These are phyloP conservation scores for Pharus latifolius DNA, from an alignment of 176 grass and related monocot genomes.

Conservation along the genomic window DNA sequence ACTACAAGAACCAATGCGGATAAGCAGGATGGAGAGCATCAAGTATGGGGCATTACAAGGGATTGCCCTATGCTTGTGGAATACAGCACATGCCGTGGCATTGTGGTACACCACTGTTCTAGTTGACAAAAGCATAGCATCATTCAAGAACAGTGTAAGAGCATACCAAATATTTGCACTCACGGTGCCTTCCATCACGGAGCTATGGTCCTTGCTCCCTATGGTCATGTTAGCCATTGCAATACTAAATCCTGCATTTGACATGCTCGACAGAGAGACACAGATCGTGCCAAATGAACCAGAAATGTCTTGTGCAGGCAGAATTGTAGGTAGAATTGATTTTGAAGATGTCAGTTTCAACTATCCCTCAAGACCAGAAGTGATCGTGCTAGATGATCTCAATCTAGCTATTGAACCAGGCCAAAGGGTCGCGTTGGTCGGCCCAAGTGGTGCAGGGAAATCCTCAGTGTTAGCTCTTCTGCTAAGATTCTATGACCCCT, in stretches of 20 bases:
- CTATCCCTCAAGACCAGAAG: conserved; percentile 48
- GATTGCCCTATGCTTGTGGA: conserved; percentile 45
- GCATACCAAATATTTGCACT: conserved; percentile 61
- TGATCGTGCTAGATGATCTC: conserved; percentile 35
- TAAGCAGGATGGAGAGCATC: conserved; percentile 34
- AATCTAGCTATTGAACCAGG: conserved; percentile 30
- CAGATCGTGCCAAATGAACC: conserved; percentile 39
- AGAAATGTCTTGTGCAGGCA: background rate
- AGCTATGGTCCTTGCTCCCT: conserved; percentile 56
- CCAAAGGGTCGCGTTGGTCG: conserved; percentile 43
- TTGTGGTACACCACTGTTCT: conserved; percentile 56
- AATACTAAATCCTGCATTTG: conserved; percentile 37
- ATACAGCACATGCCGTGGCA: conserved; percentile 49
- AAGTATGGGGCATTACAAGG: conserved; percentile 52
- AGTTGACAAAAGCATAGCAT: conserved; percentile 24
- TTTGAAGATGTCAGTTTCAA: conserved; percentile 42
- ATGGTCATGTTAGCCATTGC: conserved; percentile 45
- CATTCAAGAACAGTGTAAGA: conserved; percentile 34
- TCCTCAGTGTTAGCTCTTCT: conserved; percentile 45
- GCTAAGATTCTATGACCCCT: conserved; percentile 56
- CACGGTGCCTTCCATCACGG: conserved; percentile 55
- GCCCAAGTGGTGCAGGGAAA: conserved; percentile 55
- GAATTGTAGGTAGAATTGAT: conserved; percentile 21
- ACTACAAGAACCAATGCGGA: conserved; percentile 39
- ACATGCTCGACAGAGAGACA: conserved; percentile 55